A percentile compares a stretch with the other conserved stretches of the same genome.
phyloP scores from a whole-genome alignment of 2,329 filamentous ascomycete genomes.

The Fusarium sp. region DNA sequence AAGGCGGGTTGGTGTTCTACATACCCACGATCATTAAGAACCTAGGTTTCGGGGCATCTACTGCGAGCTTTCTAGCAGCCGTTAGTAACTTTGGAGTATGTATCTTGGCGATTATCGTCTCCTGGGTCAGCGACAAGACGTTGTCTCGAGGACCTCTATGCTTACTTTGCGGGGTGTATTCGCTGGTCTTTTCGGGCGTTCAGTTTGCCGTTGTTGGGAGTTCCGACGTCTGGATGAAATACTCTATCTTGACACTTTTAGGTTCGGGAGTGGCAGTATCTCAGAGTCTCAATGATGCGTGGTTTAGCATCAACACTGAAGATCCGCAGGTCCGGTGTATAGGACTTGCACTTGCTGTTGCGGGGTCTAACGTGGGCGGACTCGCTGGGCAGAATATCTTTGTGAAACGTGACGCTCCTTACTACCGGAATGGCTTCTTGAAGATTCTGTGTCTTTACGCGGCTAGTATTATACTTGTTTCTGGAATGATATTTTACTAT shows the following conservation, averaged over 20 bases:
- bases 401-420: background rate
- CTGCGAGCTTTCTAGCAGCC: background rate
- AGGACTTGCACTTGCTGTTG: background rate
- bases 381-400: background rate
- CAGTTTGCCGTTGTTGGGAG: background rate
- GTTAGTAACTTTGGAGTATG: constrained; percentile 5
- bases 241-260: background rate
- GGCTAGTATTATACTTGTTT: background rate
- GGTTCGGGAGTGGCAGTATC: background rate
- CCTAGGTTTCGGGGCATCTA: background rate
- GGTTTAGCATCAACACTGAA: background rate
- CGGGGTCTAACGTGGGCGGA: background rate
- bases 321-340: background rate
- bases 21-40: constrained; percentile 8
- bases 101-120: background rate
- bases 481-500: constrained; percentile 8
- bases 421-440: background rate
- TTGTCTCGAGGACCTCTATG: background rate
- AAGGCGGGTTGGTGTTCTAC: background rate
- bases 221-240: background rate
- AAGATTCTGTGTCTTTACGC: background rate
- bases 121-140: background rate
- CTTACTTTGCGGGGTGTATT: background rate
- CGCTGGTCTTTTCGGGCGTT: background rate
- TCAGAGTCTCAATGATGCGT: background rate